A percentile compares a stretch with the other conserved stretches of the same genome.
These are phyloP conservation scores for Zea luxurians DNA, from an alignment of 176 grass and related monocot species.

Conservation along the genomic window DNA sequence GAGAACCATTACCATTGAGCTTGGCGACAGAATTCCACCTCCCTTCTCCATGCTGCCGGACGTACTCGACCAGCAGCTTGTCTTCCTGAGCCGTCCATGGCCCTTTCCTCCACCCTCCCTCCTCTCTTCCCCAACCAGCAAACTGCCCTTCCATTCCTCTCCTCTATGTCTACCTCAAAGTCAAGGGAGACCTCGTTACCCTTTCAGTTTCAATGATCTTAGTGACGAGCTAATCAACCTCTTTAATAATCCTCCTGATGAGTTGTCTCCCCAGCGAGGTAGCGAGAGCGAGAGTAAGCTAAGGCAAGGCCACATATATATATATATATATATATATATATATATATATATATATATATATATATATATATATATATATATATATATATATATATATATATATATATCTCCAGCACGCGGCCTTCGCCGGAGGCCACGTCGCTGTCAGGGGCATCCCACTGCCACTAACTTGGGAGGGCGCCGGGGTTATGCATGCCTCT, in stretches of 20 bases:
- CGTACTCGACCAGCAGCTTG: slow-evolving; percentile 68
- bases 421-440: slow-evolving; percentile 14
- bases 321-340: no score
- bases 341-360: no score
- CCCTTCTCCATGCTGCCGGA: slow-evolving; percentile 83
- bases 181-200: no score
- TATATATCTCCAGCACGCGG: no score
- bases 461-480: slow-evolving; percentile 32
- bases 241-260: not conserved
- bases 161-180: no score
- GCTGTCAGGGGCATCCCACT: slow-evolving; percentile 48
- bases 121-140: slow-evolving; percentile 52
- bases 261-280: not conserved
- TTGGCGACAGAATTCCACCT: slow-evolving; percentile 93
- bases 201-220: no score
- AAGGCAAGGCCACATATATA: slow-evolving; percentile 43
- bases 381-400: no score
- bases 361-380: no score
- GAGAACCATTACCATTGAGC: slow-evolving; percentile 51
- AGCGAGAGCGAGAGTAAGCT: not conserved
- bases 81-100: slow-evolving; percentile 92
- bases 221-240: not conserved
- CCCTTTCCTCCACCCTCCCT: slow-evolving; percentile 82
- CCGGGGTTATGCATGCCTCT: slow-evolving; percentile 7
- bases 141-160: slow-evolving; percentile 50